A percentile compares a stretch with the other conserved stretches of the same genome.
phyloP scores from a whole-genome alignment of 2,329 filamentous ascomycete species.

The Claviceps sp. region DNA sequence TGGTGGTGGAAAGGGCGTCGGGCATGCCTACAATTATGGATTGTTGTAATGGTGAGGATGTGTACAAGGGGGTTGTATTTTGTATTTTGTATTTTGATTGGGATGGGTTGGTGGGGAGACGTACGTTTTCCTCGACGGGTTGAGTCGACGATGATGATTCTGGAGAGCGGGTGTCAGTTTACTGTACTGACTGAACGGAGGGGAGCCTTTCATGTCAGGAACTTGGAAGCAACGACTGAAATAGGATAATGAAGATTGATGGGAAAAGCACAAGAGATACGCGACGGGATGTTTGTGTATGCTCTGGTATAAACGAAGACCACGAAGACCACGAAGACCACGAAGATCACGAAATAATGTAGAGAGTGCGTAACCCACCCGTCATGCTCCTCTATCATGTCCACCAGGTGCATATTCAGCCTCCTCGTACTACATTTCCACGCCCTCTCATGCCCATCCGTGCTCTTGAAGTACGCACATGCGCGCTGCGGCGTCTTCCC shows the following conservation, averaged over 20 bases:
- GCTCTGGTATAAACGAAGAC: too few species aligned
- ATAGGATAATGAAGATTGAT: too few species aligned
- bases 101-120: slow-evolving; percentile 11
- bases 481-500: slow-evolving; percentile 39
- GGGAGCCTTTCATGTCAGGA: too few species aligned
- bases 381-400: slow-evolving; percentile 49
- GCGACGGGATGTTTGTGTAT: too few species aligned
- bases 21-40: slow-evolving; percentile 52
- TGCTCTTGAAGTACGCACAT: slow-evolving; percentile 94
- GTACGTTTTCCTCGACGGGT: slow-evolving; percentile 77
- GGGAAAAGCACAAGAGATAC: too few species aligned
- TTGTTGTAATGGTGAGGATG: not conserved
- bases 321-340: too few species aligned
- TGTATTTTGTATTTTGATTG: too few species aligned
- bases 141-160: slow-evolving; percentile 79
- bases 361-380: slow-evolving; percentile 36
- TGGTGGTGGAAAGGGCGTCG: slow-evolving; percentile 83
- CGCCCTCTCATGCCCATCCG: slow-evolving; percentile 80
- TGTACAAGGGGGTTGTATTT: not conserved
- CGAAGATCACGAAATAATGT: too few species aligned
- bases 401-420: slow-evolving; percentile 70
- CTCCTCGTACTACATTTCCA: slow-evolving; percentile 83
- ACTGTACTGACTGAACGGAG: not conserved
- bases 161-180: slow-evolving; percentile 13
- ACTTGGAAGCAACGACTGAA: too few species aligned